Conservation (phyloP, 371 early-diverging fungal species). For the Zopfochytrium polystomum region DNA sequence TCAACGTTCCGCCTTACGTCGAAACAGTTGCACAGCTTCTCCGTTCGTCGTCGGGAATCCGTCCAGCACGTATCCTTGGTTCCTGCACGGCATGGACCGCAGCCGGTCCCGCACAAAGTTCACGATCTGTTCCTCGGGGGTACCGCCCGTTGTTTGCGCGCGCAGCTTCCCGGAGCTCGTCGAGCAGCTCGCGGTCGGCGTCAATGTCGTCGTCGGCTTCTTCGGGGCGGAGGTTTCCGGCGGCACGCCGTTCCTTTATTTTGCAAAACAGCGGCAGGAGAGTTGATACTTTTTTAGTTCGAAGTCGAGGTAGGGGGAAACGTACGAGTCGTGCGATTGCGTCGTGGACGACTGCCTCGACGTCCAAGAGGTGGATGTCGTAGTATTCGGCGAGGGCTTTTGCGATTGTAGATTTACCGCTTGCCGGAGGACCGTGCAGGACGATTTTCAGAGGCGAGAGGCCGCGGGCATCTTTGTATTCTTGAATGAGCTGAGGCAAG, state of each 20-base stretch:
- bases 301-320: neutral
- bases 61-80: constrained; percentile 57
- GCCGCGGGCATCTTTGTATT: constrained; percentile 54
- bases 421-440: constrained; percentile 53
- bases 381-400: constrained; percentile 46
- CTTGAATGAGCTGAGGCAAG: constrained; percentile 43
- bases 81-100: constrained; percentile 48
- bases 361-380: constrained; percentile 46
- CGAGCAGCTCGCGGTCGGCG: constrained; percentile 41
- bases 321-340: constrained; percentile 41
- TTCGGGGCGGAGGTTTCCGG: constrained; percentile 27
- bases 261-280: neutral
- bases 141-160: constrained; percentile 42
- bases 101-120: constrained; percentile 48
- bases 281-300: no score
- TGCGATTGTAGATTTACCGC: constrained; percentile 46
- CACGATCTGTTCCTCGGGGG: constrained; percentile 42
- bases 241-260: constrained; percentile 32
- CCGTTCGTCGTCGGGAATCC: constrained; percentile 46
- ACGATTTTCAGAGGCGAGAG: constrained; percentile 45
- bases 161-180: constrained; percentile 42
- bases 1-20: constrained; percentile 25
- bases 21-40: constrained; percentile 44
- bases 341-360: constrained; percentile 44
- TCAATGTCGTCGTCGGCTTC: constrained; percentile 44